Conservation (phyloP, 139 green algal genomes). For the Closterium sp. region DNA sequence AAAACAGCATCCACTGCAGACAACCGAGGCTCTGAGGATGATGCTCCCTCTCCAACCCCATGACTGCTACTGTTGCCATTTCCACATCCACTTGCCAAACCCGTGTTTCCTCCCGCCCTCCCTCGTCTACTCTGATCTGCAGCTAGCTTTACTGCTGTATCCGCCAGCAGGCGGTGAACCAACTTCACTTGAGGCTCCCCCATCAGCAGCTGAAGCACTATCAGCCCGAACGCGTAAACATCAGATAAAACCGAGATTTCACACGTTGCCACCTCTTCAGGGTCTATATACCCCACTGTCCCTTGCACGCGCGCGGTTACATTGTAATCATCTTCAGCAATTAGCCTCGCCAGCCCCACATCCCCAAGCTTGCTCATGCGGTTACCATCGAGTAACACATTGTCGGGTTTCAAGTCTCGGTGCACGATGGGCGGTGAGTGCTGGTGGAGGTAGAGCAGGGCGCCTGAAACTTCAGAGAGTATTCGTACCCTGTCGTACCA, state of each 20-base stretch:
- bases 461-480: not conserved
- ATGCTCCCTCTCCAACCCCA: too few species aligned
- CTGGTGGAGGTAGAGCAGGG: not conserved
- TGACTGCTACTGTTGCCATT: too few species aligned
- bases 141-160: not conserved
- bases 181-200: not conserved
- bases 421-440: not conserved
- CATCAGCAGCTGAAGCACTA: not conserved
- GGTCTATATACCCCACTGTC: not conserved
- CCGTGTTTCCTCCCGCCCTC: not conserved
- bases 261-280: not conserved
- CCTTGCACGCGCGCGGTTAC: not conserved
- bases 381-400: not conserved
- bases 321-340: not conserved
- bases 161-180: not conserved
- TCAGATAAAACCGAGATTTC: not conserved
- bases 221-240: not conserved
- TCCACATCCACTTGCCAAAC: not conserved
- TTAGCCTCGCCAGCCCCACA: not conserved
- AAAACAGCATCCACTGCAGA: not conserved
- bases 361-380: conserved; percentile 15
- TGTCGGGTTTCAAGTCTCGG: conserved; percentile 14
- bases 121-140: not conserved
- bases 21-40: not conserved
- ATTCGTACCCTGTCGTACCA: not conserved